A percentile compares a stretch with the other conserved stretches of the same genome.
Conservation (phyloP, 1,139 yeast genomes). For the Petasospora fabianii region DNA sequence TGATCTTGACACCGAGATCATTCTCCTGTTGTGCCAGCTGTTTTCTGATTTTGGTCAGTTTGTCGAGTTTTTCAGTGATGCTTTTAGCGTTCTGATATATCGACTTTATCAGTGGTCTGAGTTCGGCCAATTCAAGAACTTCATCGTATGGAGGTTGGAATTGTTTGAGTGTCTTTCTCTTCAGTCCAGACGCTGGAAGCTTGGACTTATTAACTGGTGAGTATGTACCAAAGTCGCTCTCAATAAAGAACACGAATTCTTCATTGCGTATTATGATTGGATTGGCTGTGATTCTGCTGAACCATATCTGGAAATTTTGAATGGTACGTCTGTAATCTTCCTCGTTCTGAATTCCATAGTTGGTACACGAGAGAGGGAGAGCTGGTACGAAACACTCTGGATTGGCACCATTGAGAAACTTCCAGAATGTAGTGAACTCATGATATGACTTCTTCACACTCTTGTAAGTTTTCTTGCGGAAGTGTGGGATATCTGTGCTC, state of each 20-base stretch:
- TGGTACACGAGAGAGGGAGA: constrained; percentile 67
- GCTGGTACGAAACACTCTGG: constrained; percentile 94
- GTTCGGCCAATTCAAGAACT: constrained; percentile 70
- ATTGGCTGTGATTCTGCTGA: constrained; percentile 65
- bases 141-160: constrained; percentile 91
- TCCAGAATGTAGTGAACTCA: constrained; percentile 74
- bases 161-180: constrained; percentile 87
- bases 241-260: constrained; percentile 83
- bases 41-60: constrained; percentile 51
- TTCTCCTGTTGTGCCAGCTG: constrained; percentile 53
- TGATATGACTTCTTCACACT: constrained; percentile 77
- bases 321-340: constrained; percentile 67
- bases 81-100: constrained; percentile 62
- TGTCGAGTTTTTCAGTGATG: constrained; percentile 52
- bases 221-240: constrained; percentile 77
- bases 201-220: constrained; percentile 57
- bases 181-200: constrained; percentile 73
- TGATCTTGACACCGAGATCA: constrained; percentile 62
- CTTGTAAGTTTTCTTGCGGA: constrained; percentile 65
- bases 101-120: constrained; percentile 81
- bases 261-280: constrained; percentile 83
- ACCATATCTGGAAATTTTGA: constrained; percentile 77
- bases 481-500: constrained; percentile 64
- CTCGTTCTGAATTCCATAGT: constrained; percentile 79
- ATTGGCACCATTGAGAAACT: constrained; percentile 72